Evolutionary conservation across 352 stramenopile genomes (phyloP).

Genomic region (Sclerospora graminicola): DNA sequence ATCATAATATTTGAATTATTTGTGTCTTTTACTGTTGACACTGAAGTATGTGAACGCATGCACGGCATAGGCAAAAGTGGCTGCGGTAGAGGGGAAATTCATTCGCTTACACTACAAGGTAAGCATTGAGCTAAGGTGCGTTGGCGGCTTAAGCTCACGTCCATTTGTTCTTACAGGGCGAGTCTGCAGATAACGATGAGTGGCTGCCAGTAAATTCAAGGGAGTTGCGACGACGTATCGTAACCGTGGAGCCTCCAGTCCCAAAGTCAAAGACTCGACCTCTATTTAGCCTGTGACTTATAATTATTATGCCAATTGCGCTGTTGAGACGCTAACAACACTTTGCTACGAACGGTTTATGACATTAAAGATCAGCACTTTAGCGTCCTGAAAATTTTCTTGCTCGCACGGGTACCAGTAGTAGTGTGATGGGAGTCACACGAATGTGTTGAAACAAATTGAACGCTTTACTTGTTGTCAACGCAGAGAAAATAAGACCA

Average conservation of each 20-base stretch:
- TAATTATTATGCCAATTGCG: too few relatives aligned
- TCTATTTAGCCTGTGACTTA: conserved; percentile 14
- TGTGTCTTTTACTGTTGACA: not conserved
- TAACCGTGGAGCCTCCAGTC: conserved; percentile 25
- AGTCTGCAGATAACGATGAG: conserved; percentile 56
- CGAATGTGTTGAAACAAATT: too few relatives aligned
- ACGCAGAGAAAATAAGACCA: too few relatives aligned
- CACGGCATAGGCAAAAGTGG: conserved; percentile 40
- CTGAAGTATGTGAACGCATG: conserved; percentile 1
- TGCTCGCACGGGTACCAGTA: too few relatives aligned
- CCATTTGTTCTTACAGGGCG: conserved; percentile 23
- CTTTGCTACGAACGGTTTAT: too few relatives aligned
- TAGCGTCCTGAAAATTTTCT: too few relatives aligned
- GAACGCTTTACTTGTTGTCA: too few relatives aligned
- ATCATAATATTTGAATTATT: conserved; percentile 1
- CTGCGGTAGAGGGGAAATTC: conserved; percentile 57
- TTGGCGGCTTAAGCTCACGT: conserved; percentile 1
- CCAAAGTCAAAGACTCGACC: conserved; percentile 10
- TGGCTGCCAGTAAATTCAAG: conserved; percentile 47
- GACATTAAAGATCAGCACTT: too few relatives aligned
- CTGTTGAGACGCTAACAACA: too few relatives aligned
- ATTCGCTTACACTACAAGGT: conserved; percentile 79
- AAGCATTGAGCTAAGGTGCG: not conserved
- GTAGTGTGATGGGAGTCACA: too few relatives aligned
- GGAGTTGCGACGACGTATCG: conserved; percentile 34